Base-by-base conservation (phyloP, 1,284 basidiomycete species). In the Malassezia sp. region DNA sequence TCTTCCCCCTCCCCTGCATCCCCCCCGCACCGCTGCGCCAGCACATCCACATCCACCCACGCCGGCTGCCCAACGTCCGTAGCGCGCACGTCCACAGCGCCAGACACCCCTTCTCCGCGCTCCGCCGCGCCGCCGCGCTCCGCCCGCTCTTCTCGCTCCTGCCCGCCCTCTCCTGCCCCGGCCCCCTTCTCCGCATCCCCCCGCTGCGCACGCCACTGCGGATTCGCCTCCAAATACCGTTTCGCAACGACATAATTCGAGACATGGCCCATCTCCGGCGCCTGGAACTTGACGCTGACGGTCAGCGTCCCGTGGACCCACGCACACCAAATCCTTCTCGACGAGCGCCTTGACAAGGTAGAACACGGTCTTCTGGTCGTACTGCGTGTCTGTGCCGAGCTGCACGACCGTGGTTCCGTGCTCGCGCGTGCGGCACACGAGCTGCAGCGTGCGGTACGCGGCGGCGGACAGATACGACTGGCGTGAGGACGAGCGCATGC, bases 291-390 rank as follows among this genome's bases (percentile, higher is more conserved):
- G 41, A 32, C 51, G 43, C 53, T 40, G 20, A n/a, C 54, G 52
- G 17, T 42, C 39, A 24, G 39, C 45, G 18, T 14, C 9, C 15
- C n/a, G n/a, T n/a, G n/a, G n/a, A n/a, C n/a, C n/a, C 7, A 35
- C 38, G 34, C 31, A 44, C 23, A 46, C 43, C 5, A 44, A 40
- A 10, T 48, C 34, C n/a, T 46, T 39, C 15, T 63, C 49, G 40
- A 55, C 44, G 32, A 61, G 57, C 17, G 49, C 45, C 35, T 63
- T 61, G 46, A 56, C 58, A 0, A 63, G 47, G 48, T 63, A 88
- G 65, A 85, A 86, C 57, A 84, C 84, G 1, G 84, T 83, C 71
- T 88, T 89, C 61, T 85, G 84, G 63, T 89, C 86, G 60, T 88
- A 86, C 35, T 79, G 79, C n/a, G 85, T 81, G 56, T 78, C 75